Evolutionary conservation across 2,329 filamentous ascomycete genomes (phyloP), one percentile per base, ranked within the genome.

Genomic region (Fusarium coffeatum): DNA sequence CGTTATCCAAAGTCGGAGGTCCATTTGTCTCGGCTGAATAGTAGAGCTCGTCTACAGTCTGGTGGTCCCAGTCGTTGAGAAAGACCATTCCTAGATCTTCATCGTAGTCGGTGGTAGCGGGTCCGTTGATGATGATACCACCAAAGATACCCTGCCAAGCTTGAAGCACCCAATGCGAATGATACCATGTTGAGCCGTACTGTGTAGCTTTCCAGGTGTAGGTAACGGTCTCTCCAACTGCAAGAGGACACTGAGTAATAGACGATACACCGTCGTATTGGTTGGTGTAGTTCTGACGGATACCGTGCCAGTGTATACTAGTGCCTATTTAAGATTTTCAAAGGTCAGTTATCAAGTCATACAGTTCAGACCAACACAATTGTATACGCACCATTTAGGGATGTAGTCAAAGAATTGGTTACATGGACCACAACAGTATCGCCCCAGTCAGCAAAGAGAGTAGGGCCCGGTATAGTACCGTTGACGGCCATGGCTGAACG

Each of bases 271-370:
- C 89, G 67, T 91, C 89, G 54, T 86, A 80, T 60, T 85, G 79
- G 69, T 84, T 86, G 46, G 82, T 86, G 72, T 83, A 80, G 64
- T 84, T 80, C 73, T 91, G 87, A 11, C 86, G 84, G 37, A 91
- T 79, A 25, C 88, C 89, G 71, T 91, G 89, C 79, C 84, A 91
- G 74, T 91, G 89, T 20, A 90, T 85, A 16, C 83, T 83, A 8
- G 88, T 90, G 13, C 28, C 28, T 30, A 30, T 15, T 0, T 30
- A 30, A 15, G 6, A 6, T 30, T 30, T 13, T 3, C 28, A 15
- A 7, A 30, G 12, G 28, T 30, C 13, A 30, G 28, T 4, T 4
- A 30, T 30, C 28, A 30, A 30, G 28, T 30, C 2, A 3, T 30
- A 30, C 12, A 13, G 27, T 12, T 12, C 27, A 6, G 11, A 34